Percentiles rank a stretch among this genome's conserved stretches.
These are phyloP conservation scores for Cucurbita moschata DNA, from an alignment of 306 rosid genomes.

Conservation along the genomic window DNA sequence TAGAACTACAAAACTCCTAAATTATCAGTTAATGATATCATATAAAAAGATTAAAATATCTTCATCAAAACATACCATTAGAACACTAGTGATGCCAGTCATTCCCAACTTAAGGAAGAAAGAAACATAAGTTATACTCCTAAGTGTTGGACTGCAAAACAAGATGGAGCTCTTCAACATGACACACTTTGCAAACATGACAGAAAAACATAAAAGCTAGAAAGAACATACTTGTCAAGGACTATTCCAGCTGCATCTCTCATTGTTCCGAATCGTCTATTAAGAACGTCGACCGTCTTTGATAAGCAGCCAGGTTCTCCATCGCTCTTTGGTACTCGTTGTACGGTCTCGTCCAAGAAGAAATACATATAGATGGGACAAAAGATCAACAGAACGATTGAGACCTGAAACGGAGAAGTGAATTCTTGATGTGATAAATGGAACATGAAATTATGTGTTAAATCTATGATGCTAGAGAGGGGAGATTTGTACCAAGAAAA, in stretches of 20 bases:
- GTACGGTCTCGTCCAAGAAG: slow-evolving; percentile 48
- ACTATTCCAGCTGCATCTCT: slow-evolving; percentile 45
- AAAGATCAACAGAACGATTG: slow-evolving; percentile 41
- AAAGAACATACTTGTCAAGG: slow-evolving; percentile 30
- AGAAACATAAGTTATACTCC: slow-evolving; percentile 53
- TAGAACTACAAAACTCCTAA: slow-evolving; percentile 51
- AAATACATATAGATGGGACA: slow-evolving; percentile 55
- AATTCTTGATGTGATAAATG: not conserved
- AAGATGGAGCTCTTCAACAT: not conserved
- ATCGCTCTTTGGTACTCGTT: slow-evolving; percentile 13
- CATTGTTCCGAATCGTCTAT: slow-evolving; percentile 45
- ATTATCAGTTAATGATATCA: not conserved
- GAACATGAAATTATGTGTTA: not conserved
- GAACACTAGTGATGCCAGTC: slow-evolving; percentile 47
- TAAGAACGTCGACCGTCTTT: slow-evolving; percentile 22
- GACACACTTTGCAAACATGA: not conserved
- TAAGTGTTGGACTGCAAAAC: slow-evolving; percentile 52
- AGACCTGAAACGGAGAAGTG: slow-evolving; percentile 36
- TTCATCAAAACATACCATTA: slow-evolving; percentile 35
- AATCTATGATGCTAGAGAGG: not conserved
- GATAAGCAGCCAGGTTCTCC: slow-evolving; percentile 23
- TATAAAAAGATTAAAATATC: not conserved
- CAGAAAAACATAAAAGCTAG: not conserved
- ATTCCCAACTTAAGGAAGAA: slow-evolving; percentile 77
- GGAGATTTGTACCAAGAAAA: slow-evolving; percentile 24